Base-by-base conservation (phyloP, 768 basidiomycete genomes). In the Boletus subparvulus region DNA sequence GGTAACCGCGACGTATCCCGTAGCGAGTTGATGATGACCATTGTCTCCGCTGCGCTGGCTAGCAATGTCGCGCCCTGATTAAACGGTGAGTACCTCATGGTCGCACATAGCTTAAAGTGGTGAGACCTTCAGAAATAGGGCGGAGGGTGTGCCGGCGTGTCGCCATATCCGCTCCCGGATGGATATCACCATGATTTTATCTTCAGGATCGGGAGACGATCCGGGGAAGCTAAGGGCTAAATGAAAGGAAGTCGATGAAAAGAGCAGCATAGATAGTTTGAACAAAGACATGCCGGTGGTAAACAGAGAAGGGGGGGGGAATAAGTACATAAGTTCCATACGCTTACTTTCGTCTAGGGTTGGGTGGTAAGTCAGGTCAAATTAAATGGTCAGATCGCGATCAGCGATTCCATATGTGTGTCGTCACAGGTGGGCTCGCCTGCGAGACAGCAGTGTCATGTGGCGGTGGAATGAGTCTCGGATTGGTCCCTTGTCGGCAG, bases 161-260 rank as follows among this genome's bases (percentile, higher is more conserved):
- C 6, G 21, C 62, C 61, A 64, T 14, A 56, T 30, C 12, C 33
- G 37, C 36, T 64, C 58, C 6, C 37, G 52, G 2, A 26, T n/a
- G 6, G 58, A 45, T 10, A 45, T 36, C 14, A 41, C 42, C 26
- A 54, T 54, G 6, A 64, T 7, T 9, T 37, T 51, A n/a, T 64
- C 62, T 16, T 52, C 55, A 0, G 49, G 17, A 8, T 47, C 9
- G 12, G 32, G 24, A 3, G 36, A 12, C 1, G 49, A 3, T 1
- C 26, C 26, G 26, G 50, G 13, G 4, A 5, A 6, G 0, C 17
- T 13, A 8, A 60, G 46, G 26, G 47, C 54, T 7, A 54, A 4
- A 17, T 64, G 55, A 17, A 42, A 64, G 10, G 36, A 55, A 2
- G 48, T 7, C 0, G 62, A 52, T 10, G 62, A 64, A 4, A 33